Evolutionary conservation across 148 eudicot genomes (phyloP), one percentile per base, ranked within the genome.

Genomic region (Arctostaphylos glauca): DNA sequence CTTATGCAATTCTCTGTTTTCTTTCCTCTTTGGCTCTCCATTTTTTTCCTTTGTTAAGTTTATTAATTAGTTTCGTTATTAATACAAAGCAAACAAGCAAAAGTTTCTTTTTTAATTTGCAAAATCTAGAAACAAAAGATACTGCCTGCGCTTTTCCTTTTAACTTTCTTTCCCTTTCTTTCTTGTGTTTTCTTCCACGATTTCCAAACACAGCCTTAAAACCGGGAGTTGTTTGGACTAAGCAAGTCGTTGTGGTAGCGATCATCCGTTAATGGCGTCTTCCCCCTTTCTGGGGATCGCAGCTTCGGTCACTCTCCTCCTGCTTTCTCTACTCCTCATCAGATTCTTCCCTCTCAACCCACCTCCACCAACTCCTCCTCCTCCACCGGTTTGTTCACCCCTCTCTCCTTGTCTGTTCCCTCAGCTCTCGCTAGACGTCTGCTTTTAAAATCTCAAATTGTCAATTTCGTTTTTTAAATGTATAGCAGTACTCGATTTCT

Each of bases 261-360:
- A 77, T 77, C 66, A 54, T 78, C 52, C 16, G 19, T 43, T 25
- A 44, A 78, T 78, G 81, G 81, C 81, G 68, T 78, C 81, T 43
- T 19, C 81, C 53, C 70, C 81, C 64, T 59, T 56, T 58, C 81
- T 78, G 70, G 81, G 81, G 0, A 58, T 78, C 53, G 81, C 70
- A 58, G 81, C 81, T 19, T 78, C 81, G 14, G 48, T 78, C 41
- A 0, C 81, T 59, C 9, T 78, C 52, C 50, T 78, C 7, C 70
- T 78, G 68, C 9, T 55, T 31, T 53, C 80, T 55, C 23, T 77
- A 48, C 46, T 77, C 46, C 15, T 54, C 64, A 18, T 77, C 25
- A 55, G 79, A 53, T 77, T 77, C 80, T 55, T 77, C 80, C 62
- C 80, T 77, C 80, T 77, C 23, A 31, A 54, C 23, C 48, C 64